These are phyloP conservation scores for Peterozyma toletana DNA, from an alignment of 805 yeast genomes.

Conservation along the genomic window DNA sequence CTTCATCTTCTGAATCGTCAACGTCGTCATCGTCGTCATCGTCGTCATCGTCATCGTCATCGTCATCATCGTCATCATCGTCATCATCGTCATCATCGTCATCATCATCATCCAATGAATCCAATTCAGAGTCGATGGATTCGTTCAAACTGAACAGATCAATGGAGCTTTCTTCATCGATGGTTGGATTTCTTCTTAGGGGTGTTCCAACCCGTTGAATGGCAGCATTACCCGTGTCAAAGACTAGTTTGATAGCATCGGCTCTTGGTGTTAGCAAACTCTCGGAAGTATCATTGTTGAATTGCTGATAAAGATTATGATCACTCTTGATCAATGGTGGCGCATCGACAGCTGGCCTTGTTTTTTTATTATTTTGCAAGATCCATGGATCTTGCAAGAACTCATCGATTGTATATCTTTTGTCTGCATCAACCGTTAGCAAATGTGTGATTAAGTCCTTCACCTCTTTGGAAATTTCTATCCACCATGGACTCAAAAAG, in stretches of 20 bases:
- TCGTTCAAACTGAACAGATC: conserved; percentile 13
- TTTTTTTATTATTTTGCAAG: conserved; percentile 9
- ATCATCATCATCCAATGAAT: conserved; percentile 15
- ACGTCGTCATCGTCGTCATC: conserved; percentile 15
- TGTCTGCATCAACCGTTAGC: conserved; percentile 62
- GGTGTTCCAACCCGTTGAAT: background rate
- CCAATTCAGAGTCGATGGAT: conserved; percentile 16
- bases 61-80: conserved; percentile 11
- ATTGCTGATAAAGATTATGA: conserved; percentile 16
- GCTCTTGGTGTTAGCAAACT: conserved; percentile 26
- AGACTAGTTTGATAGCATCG: conserved; percentile 28
- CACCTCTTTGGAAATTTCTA: conserved; percentile 67
- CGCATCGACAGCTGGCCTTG: conserved; percentile 17
- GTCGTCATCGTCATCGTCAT: conserved; percentile 16
- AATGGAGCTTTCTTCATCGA: conserved; percentile 1
- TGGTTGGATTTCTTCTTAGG: background rate
- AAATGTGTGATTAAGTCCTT: conserved; percentile 60
- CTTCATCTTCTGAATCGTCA: conserved; percentile 7
- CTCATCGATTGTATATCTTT: conserved; percentile 62
- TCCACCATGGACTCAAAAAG: conserved; percentile 87
- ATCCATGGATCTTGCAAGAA: conserved; percentile 69
- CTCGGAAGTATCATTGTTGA: conserved; percentile 16
- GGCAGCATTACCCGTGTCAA: conserved; percentile 22
- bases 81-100: conserved; percentile 15
- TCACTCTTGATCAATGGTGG: conserved; percentile 22